Base-by-base conservation (phyloP, 2,329 filamentous ascomycete genomes). In the Talaromyces amestolkiae region DNA sequence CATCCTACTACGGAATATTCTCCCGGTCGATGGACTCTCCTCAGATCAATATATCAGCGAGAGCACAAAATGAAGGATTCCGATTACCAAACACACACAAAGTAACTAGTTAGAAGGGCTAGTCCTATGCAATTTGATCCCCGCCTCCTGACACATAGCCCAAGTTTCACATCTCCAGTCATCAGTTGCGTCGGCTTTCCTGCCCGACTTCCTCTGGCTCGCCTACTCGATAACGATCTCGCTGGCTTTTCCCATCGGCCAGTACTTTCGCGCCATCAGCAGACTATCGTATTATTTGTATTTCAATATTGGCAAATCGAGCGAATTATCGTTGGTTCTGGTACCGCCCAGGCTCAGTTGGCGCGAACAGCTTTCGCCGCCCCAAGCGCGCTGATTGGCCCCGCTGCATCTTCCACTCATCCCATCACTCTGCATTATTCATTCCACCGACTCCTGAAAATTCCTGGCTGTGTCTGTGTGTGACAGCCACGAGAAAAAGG, bases 381-480 rank as follows among this genome's bases (percentile, higher is more conserved):
- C 65, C 56, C 65, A 53, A 61, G 61, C 61, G 65, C 58, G 49
- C 49, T 67, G 65, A 67, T 67, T 67, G 65, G 65, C 63, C 56
- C 63, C 63, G 65, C 65, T 61, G 64, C 64, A 65, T 56, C 47
- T 63, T 37, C 54, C 45, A 64, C 53, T 41, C 63, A 31, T 33
- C 37, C 31, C 39, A 53, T 63, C 64, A 63, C 64, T 37, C 53
- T 37, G 53, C 53, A 37, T 37, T 33, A 10, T 56, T 24, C 49
- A 31, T 22, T 24, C 33, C 31, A 37, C 47, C 5, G 22, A 51
- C 53, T 56, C 31, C 31, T 56, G 53, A 56, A 2, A 24, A 15
- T 37, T 39, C 19, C 33, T 22, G n/a, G 3, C 19, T 51, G 47
- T 31, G 45, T 45, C 19, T 51, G 51, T 56, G 53, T 54, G 61